These are phyloP conservation scores for Paraconiothyrium brasiliense DNA, from an alignment of 2,329 filamentous ascomycete species.

Conservation along the genomic window DNA sequence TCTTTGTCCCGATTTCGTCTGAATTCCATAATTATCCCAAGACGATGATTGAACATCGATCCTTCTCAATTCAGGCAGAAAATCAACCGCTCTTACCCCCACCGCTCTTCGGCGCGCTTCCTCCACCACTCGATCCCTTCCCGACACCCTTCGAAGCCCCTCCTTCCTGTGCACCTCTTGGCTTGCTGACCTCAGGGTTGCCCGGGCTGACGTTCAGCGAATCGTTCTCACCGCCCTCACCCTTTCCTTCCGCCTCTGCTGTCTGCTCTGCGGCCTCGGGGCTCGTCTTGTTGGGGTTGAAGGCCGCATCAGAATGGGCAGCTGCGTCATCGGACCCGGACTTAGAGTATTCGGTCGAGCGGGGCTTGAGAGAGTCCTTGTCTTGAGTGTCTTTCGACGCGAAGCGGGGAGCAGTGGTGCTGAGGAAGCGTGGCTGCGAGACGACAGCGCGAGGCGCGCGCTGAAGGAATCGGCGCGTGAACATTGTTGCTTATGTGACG, in stretches of 20 bases:
- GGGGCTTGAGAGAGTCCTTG: conserved; percentile 70
- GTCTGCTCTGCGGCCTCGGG: conserved; percentile 68
- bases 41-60: not conserved
- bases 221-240: conserved; percentile 33
- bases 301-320: conserved; percentile 69
- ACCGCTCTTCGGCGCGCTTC: conserved; percentile 43
- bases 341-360: conserved; percentile 72
- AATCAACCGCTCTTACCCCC: conserved; percentile 40
- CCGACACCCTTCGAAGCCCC: conserved; percentile 49
- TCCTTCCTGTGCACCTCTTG: conserved; percentile 53
- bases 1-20: too few relatives aligned
- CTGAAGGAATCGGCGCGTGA: conserved; percentile 29
- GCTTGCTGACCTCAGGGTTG: conserved; percentile 66
- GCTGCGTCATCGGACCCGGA: conserved; percentile 71
- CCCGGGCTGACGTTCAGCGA: conserved; percentile 68
- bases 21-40: not conserved
- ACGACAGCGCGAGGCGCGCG: conserved; percentile 19
- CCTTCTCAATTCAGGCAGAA: not conserved
- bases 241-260: conserved; percentile 44
- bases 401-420: conserved; percentile 30
- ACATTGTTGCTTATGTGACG: conserved; percentile 32
- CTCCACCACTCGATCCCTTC: conserved; percentile 37
- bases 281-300: conserved; percentile 71
- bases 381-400: conserved; percentile 56
- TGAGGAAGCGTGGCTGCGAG: conserved; percentile 31